These are phyloP conservation scores for Sideroxylon spinosum DNA, from an alignment of 179 eudicot species.

Conservation along the genomic window DNA sequence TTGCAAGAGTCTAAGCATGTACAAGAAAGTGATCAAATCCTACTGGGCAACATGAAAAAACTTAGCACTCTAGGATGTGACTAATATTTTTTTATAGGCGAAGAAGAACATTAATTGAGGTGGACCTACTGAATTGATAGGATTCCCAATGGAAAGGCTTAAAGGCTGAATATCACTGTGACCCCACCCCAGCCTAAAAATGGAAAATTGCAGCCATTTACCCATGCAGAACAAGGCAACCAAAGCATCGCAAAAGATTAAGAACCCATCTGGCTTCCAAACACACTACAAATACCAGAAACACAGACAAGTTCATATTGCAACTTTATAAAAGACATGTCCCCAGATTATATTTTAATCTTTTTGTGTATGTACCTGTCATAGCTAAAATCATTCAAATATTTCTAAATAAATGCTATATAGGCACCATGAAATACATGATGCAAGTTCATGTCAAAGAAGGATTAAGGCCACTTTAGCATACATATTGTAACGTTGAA, in stretches of 20 bases:
- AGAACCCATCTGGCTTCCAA: background rate
- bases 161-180: background rate
- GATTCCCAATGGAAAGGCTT: conserved; percentile 4
- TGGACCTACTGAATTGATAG: background rate
- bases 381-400: background rate
- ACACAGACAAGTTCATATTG: conserved; percentile 9
- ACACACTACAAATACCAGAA: background rate
- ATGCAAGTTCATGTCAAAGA: background rate
- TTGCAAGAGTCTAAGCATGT: background rate
- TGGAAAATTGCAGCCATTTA: background rate
- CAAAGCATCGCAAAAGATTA: background rate
- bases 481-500: conserved; percentile 93
- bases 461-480: conserved; percentile 18
- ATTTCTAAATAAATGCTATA: background rate
- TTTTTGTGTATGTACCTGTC: background rate
- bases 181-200: too few relatives aligned
- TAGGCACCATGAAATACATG: background rate
- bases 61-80: background rate
- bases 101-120: too few relatives aligned
- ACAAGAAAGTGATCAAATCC: background rate
- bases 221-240: background rate
- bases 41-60: background rate
- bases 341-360: background rate
- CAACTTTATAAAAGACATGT: background rate
- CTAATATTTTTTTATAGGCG: too few relatives aligned